These are phyloP conservation scores for Phytophthora cactorum DNA, from an alignment of 352 stramenopile genomes.

Conservation along the genomic window DNA sequence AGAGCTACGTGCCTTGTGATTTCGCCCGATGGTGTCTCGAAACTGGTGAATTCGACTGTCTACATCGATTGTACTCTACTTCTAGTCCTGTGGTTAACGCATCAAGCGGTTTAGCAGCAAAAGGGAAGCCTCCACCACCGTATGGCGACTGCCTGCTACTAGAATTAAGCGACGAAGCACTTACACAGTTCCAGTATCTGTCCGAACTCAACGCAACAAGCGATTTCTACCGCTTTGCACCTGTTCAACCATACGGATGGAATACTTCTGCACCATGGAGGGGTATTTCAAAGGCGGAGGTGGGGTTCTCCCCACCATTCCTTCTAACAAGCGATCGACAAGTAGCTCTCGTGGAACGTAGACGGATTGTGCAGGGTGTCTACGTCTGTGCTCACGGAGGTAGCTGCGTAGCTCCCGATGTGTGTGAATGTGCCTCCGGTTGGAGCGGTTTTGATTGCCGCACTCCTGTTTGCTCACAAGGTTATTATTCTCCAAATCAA, in stretches of 20 bases:
- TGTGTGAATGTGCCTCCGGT: conserved; percentile 91
- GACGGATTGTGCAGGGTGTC: conserved; percentile 89
- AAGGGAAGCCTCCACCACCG: conserved; percentile 7
- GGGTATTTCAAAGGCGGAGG: conserved; percentile 45
- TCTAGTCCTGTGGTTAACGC: conserved; percentile 49
- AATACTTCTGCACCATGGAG: conserved; percentile 79
- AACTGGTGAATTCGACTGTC: conserved; percentile 95
- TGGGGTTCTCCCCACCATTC: conserved; percentile 71
- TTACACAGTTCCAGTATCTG: conserved; percentile 92
- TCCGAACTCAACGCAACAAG: conserved; percentile 77
- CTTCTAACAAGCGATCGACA: conserved; percentile 79
- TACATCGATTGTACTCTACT: conserved; percentile 45
- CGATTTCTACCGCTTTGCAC: conserved; percentile 84
- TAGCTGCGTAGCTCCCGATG: conserved; percentile 88
- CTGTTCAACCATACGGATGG: conserved; percentile 84
- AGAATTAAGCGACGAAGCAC: conserved; percentile 80
- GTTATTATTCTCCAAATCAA: conserved; percentile 91
- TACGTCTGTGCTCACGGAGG: conserved; percentile 97
- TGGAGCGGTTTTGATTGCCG: conserved; percentile 98
- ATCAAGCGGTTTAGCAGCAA: conserved; percentile 41
- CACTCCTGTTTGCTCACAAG: conserved; percentile 93
- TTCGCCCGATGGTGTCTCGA: conserved; percentile 89
- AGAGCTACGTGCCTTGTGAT: conserved; percentile 92
- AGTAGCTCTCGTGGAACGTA: conserved; percentile 89
- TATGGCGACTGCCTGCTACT: conserved; percentile 66